Conservation (phyloP, 2,329 filamentous ascomycete species). For the Epichloe bromicola region DNA sequence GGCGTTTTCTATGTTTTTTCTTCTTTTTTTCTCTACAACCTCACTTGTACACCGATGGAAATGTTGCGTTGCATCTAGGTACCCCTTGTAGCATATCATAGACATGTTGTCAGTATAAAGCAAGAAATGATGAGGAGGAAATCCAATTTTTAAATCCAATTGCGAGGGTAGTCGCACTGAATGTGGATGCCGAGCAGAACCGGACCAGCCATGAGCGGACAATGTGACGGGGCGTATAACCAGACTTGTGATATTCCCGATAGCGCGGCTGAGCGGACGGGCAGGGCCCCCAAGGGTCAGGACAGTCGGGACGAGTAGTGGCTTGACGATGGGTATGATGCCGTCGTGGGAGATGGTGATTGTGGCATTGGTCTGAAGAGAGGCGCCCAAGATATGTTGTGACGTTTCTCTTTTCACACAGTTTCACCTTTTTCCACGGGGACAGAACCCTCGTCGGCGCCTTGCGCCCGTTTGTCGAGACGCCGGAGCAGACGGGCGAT, state of each 20-base stretch:
- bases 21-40: background rate
- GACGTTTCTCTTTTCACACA: background rate
- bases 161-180: no score
- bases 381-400: constrained; percentile 58
- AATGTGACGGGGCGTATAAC: no score
- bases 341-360: constrained; percentile 80
- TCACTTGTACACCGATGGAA: background rate
- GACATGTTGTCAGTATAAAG: background rate
- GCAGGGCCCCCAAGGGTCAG: constrained; percentile 19
- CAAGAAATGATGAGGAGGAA: background rate
- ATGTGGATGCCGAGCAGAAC: no score
- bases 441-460: no score
- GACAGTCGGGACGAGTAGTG: constrained; percentile 27
- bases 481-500: no score
- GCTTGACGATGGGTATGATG: constrained; percentile 52
- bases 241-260: constrained; percentile 11
- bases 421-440: no score
- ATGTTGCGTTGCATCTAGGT: background rate
- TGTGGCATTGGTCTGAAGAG: constrained; percentile 78
- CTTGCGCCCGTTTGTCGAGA: no score
- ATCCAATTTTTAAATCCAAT: no score
- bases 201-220: no score
- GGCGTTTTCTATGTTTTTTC: background rate
- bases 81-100: background rate
- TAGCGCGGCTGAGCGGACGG: constrained; percentile 33